Evolutionary conservation across 139 green algal genomes (phyloP).

Genomic region (Coelastrella sp.): DNA sequence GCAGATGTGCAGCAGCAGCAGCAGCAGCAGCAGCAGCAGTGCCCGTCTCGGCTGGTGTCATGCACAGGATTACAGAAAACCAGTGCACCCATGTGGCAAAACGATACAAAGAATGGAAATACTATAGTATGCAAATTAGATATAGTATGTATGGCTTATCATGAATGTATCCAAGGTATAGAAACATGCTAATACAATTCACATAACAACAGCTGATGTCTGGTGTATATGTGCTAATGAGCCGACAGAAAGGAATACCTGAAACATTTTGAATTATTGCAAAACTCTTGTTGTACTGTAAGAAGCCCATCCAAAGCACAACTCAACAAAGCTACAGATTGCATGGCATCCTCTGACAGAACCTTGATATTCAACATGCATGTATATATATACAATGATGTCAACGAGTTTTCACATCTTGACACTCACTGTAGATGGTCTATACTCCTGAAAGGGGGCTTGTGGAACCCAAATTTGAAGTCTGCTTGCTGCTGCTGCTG

Average conservation of each 20-base stretch:
- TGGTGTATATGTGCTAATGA: too few species aligned
- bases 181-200: too few species aligned
- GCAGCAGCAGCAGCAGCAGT: not conserved
- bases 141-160: too few species aligned
- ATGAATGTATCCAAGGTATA: too few species aligned
- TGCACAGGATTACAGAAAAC: not conserved
- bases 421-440: conserved; percentile 33
- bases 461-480: conserved; percentile 39
- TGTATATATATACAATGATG: not conserved
- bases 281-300: too few species aligned
- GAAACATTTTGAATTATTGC: too few species aligned
- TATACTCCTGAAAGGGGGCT: conserved; percentile 32
- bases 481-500: not conserved
- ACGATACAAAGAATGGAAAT: not conserved
- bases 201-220: too few species aligned
- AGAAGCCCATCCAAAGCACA: too few species aligned
- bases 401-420: not conserved
- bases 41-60: not conserved
- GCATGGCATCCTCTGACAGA: not conserved
- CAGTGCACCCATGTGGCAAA: not conserved
- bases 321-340: too few species aligned
- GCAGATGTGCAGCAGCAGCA: not conserved
- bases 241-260: too few species aligned
- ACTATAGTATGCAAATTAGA: too few species aligned
- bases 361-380: too few species aligned